A percentile compares a stretch with the other conserved stretches of the same genome.
These are phyloP conservation scores for Cyclospora cayetanensis DNA, from an alignment of 169 alveolate genomes.

Conservation along the genomic window DNA sequence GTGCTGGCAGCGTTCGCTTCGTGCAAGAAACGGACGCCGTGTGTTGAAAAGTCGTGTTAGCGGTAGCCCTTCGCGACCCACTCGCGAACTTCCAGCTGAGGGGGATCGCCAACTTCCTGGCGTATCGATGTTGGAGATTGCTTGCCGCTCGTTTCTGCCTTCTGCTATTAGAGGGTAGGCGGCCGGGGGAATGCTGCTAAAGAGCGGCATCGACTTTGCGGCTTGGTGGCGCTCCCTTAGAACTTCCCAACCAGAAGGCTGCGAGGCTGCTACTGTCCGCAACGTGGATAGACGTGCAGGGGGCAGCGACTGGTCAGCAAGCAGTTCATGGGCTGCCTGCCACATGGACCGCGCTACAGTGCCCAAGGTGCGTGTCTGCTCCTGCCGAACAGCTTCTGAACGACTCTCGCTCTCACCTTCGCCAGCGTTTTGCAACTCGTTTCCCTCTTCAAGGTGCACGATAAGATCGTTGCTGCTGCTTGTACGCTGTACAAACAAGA, in stretches of 20 bases:
- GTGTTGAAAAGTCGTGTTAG: too few relatives aligned
- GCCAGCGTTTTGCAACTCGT: not conserved
- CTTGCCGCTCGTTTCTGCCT: not conserved
- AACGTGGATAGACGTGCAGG: slow-evolving; percentile 52
- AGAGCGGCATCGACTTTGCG: slow-evolving; percentile 68
- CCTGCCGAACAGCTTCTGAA: not conserved
- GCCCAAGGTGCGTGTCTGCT: not conserved
- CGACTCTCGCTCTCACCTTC: not conserved
- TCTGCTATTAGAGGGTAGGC: slow-evolving; percentile 15
- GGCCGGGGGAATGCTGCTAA: slow-evolving; percentile 67
- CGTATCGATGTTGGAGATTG: too few relatives aligned
- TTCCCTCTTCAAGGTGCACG: slow-evolving; percentile 14
- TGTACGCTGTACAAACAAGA: slow-evolving; percentile 22
- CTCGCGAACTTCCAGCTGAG: too few relatives aligned
- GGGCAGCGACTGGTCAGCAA: slow-evolving; percentile 36
- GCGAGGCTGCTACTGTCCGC: slow-evolving; percentile 36
- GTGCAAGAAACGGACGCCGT: too few relatives aligned
- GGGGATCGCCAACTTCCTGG: too few relatives aligned
- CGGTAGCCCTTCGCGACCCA: too few relatives aligned
- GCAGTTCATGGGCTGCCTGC: slow-evolving; percentile 67
- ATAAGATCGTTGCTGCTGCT: slow-evolving; percentile 20
- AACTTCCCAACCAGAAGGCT: slow-evolving; percentile 64
- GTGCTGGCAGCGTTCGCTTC: too few relatives aligned
- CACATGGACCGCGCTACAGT: slow-evolving; percentile 46
- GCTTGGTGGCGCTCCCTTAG: slow-evolving; percentile 67